Conservation (phyloP, 23 red algal genomes). For the Pyropia yezoensis region DNA sequence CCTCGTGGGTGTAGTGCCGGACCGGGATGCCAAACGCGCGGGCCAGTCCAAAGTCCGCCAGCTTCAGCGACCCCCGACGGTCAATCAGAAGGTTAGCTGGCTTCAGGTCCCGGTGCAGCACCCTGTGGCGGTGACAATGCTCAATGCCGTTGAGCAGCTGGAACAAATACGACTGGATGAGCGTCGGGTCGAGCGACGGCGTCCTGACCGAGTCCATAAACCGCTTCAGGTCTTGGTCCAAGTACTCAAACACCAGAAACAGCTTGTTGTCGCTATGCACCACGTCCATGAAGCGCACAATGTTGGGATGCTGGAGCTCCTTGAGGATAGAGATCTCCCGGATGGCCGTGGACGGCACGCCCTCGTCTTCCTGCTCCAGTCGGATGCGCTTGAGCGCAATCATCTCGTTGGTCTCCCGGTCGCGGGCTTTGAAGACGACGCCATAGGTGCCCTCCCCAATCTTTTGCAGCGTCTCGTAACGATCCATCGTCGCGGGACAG, state of each 20-base stretch:
- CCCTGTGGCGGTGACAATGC: conserved; percentile 77
- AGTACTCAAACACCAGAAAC: conserved; percentile 95
- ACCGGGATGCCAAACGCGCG: conserved; percentile 99
- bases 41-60: conserved; percentile 99
- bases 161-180: conserved; percentile 87
- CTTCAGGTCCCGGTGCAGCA: conserved; percentile 97
- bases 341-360: conserved; percentile 93
- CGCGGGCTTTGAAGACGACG: conserved; percentile 85
- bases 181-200: conserved; percentile 39
- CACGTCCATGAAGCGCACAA: conserved; percentile 90
- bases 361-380: conserved; percentile 98
- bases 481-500: conserved; percentile 33
- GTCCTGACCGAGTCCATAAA: conserved; percentile 85
- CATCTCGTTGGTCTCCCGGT: conserved; percentile 42
- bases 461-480: conserved; percentile 63
- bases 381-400: conserved; percentile 96
- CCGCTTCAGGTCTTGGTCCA: conserved; percentile 98
- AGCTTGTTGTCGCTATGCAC: conserved; percentile 88
- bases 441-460: conserved; percentile 99
- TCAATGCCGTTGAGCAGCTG: conserved; percentile 96
- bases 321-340: conserved; percentile 98
- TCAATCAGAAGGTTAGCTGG: conserved; percentile 97
- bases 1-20: conserved; percentile 95
- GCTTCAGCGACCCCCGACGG: conserved; percentile 63
- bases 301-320: conserved; percentile 90